phyloP scores from a whole-genome alignment of 306 rosid genomes.

The Ormosia semicastrata region DNA sequence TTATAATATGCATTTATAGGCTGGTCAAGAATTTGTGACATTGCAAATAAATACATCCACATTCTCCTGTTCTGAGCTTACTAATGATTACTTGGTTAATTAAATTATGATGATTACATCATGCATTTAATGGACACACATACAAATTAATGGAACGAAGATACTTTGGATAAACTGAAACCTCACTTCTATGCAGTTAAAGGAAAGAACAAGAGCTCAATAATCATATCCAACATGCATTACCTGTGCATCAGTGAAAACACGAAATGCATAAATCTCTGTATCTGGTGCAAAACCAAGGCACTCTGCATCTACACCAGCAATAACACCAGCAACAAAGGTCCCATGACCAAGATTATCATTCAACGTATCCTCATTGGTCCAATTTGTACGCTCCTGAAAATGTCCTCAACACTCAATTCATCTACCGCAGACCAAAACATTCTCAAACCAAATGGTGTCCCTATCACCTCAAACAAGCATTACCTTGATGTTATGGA shows the following conservation, averaged over 20 bases:
- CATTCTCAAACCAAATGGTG: slow-evolving; percentile 1
- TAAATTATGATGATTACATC: slow-evolving; percentile 3
- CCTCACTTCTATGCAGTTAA: neutral
- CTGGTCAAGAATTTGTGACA: neutral
- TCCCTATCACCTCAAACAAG: neutral
- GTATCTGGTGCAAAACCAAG: slow-evolving; percentile 98
- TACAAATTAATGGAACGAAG: neutral
- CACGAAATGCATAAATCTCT: slow-evolving; percentile 97
- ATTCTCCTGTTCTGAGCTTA: slow-evolving; percentile 12
- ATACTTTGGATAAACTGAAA: slow-evolving; percentile 2
- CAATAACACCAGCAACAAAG: slow-evolving; percentile 95
- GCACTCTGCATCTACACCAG: slow-evolving; percentile 84
- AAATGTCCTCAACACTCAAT: slow-evolving; percentile 22
- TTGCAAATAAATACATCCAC: neutral
- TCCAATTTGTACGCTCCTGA: slow-evolving; percentile 99
- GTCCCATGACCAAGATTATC: slow-evolving; percentile 99
- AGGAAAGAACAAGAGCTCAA: neutral
- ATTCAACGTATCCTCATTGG: slow-evolving; percentile 85
- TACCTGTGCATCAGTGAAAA: slow-evolving; percentile 99
- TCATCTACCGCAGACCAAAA: slow-evolving; percentile 19
- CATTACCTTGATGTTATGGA: slow-evolving; percentile 84
- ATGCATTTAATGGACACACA: neutral
- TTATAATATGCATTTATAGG: slow-evolving; percentile 1
- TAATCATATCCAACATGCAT: slow-evolving; percentile 47
- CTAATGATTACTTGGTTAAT: neutral